Evolutionary conservation across 305 asterid species (phyloP).

Genomic region (Fraxinus dipetala): DNA sequence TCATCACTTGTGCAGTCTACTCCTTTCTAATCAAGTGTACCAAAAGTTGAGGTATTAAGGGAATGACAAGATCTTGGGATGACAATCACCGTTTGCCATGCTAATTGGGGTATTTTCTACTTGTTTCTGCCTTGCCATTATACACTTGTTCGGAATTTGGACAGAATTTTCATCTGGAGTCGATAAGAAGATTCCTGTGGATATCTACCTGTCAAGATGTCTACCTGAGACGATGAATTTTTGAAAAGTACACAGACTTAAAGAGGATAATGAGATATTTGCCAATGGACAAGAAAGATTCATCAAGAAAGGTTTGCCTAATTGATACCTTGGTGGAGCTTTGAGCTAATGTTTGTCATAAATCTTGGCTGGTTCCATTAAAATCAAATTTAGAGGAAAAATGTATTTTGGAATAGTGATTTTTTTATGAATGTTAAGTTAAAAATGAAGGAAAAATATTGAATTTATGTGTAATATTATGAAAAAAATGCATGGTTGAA

Average conservation of each 20-base stretch:
- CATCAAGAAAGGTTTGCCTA: background rate
- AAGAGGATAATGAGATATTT: background rate
- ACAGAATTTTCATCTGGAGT: background rate
- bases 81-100: background rate
- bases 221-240: background rate
- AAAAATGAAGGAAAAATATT: too few relatives aligned
- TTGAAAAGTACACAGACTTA: background rate
- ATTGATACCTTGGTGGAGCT: background rate
- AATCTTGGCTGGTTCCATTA: too few relatives aligned
- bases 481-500: too few relatives aligned
- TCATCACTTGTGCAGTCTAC: background rate
- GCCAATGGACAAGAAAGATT: background rate
- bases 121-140: background rate
- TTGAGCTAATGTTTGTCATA: background rate
- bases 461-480: too few relatives aligned
- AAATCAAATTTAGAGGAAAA: too few relatives aligned
- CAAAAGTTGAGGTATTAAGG: background rate
- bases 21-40: background rate
- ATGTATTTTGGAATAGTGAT: too few relatives aligned
- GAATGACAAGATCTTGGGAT: background rate
- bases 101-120: background rate
- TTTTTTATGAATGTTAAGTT: too few relatives aligned
- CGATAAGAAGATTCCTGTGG: background rate
- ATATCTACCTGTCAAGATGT: background rate
- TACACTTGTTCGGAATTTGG: background rate